Conservation (phyloP, 1,284 basidiomycete genomes). For the Mycosarcoma maydis region DNA sequence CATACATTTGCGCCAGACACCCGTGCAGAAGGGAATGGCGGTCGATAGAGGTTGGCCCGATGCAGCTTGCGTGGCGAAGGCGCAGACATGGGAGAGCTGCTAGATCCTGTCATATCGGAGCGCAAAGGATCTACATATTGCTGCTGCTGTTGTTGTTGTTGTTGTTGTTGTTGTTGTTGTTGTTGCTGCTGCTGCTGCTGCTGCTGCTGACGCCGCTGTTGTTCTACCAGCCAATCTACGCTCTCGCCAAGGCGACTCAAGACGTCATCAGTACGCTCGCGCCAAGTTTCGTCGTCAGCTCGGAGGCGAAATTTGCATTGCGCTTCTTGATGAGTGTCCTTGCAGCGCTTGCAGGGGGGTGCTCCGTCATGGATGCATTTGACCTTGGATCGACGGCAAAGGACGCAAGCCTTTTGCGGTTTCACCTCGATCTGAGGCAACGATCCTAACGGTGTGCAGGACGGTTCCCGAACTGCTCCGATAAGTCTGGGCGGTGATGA, state of each 20-base stretch:
- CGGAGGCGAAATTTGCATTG: slow-evolving; percentile 62
- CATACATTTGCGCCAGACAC: background rate
- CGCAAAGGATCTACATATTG: slow-evolving; percentile 8
- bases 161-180: slow-evolving; percentile 1
- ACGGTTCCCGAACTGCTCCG: slow-evolving; percentile 3
- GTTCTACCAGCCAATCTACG: slow-evolving; percentile 50
- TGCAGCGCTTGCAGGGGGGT: slow-evolving; percentile 57
- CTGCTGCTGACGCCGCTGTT: slow-evolving; percentile 22
- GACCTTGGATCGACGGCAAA: slow-evolving; percentile 55
- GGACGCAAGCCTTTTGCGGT: slow-evolving; percentile 57
- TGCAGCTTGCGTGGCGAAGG: slow-evolving; percentile 26
- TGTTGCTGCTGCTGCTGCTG: slow-evolving; percentile 15
- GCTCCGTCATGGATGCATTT: slow-evolving; percentile 58
- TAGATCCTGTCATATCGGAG: slow-evolving; percentile 13
- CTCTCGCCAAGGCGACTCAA: slow-evolving; percentile 41
- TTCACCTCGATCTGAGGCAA: slow-evolving; percentile 47
- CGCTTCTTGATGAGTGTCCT: slow-evolving; percentile 41
- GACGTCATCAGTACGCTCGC: slow-evolving; percentile 56
- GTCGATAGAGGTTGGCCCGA: slow-evolving; percentile 11
- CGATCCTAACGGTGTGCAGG: slow-evolving; percentile 22
- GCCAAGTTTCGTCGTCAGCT: slow-evolving; percentile 56
- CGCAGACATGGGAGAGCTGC: slow-evolving; percentile 21
- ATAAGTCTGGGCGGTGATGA: slow-evolving; percentile 18
- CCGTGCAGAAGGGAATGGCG: slow-evolving; percentile 2
- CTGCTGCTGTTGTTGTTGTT: slow-evolving; percentile 4